These are phyloP conservation scores for Phaeodactylum tricornutum DNA, from an alignment of 108 stramenopile genomes.

Conservation along the genomic window DNA sequence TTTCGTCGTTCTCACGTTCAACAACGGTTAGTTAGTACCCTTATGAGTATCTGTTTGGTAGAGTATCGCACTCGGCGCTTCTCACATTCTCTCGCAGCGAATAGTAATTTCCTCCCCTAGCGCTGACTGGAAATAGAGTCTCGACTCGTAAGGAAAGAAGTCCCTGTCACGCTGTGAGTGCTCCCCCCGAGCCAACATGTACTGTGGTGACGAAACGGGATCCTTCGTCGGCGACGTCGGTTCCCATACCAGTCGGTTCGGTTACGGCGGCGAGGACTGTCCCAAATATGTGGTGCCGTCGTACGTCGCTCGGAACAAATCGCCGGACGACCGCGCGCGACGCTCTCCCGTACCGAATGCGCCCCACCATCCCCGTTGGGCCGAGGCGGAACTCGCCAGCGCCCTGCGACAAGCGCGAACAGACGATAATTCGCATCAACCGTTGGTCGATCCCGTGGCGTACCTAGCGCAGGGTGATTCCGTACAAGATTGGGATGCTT, in stretches of 20 bases:
- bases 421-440: background rate
- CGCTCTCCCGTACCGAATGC: background rate
- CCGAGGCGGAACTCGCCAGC: background rate
- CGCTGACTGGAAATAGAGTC: no score
- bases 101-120: no score
- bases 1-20: no score
- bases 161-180: no score
- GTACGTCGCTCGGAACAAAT: slow-evolving; percentile 3
- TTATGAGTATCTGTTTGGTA: no score
- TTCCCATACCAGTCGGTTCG: slow-evolving; percentile 68
- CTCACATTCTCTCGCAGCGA: no score
- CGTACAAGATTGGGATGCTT: slow-evolving; percentile 61
- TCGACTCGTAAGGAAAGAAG: no score
- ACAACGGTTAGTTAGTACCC: no score
- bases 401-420: background rate
- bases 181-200: no score
- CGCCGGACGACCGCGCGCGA: background rate
- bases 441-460: slow-evolving; percentile 24
- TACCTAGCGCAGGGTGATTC: slow-evolving; percentile 41
- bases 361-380: background rate
- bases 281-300: slow-evolving; percentile 61
- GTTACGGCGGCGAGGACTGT: slow-evolving; percentile 82
- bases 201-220: slow-evolving; percentile 89
- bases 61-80: no score
- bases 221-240: slow-evolving; percentile 81